Conservation (phyloP, 306 rosid species). For the Vigna unguiculata region DNA sequence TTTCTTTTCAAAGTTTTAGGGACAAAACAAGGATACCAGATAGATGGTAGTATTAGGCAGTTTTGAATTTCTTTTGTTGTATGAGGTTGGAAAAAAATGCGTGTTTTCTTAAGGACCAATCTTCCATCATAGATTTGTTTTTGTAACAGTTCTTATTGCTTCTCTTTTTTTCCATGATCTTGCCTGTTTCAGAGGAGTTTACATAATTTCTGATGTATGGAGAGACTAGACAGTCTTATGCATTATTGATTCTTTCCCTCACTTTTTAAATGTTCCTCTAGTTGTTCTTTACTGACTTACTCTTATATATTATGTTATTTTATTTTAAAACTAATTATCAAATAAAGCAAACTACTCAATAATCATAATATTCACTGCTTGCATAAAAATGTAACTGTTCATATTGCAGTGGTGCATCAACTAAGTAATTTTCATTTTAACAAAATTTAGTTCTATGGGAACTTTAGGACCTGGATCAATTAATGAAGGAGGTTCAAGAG, state of each 20-base stretch:
- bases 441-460: constrained; percentile 41
- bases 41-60: too few species aligned
- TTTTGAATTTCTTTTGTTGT: constrained; percentile 1
- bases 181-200: constrained; percentile 1
- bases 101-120: constrained; percentile 1
- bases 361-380: constrained; percentile 10
- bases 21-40: too few species aligned
- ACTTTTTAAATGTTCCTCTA: background rate
- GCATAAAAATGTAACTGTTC: background rate
- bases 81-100: background rate
- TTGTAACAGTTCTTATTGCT: background rate
- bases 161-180: background rate
- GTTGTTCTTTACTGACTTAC: constrained; percentile 17
- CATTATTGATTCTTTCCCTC: background rate
- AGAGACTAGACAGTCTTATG: constrained; percentile 12
- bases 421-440: constrained; percentile 37
- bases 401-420: constrained; percentile 4
- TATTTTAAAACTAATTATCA: background rate
- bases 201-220: constrained; percentile 8
- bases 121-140: background rate
- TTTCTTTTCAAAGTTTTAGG: too few species aligned
- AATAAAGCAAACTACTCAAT: constrained; percentile 15
- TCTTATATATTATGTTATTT: background rate
- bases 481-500: constrained; percentile 98
- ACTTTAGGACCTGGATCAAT: constrained; percentile 79